phyloP scores from a whole-genome alignment of 768 basidiomycete species.

The Kwoniella newhampshirensis region DNA sequence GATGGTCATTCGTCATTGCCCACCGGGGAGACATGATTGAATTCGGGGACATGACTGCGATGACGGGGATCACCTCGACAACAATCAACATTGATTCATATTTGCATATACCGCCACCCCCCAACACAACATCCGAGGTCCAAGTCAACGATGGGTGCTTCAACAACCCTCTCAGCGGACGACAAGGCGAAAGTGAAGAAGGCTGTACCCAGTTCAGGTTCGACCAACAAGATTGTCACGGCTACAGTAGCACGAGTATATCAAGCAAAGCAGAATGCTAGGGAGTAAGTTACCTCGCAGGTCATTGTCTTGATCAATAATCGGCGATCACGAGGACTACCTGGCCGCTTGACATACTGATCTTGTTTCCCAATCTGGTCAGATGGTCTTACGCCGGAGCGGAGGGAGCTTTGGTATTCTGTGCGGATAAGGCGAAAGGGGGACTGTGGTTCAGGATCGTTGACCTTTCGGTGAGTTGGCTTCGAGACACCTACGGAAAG shows the following conservation, averaged over 20 bases:
- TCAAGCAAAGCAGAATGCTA: constrained; percentile 60
- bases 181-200: constrained; percentile 76
- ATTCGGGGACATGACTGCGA: too few relatives aligned
- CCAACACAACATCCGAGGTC: too few relatives aligned
- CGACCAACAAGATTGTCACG: constrained; percentile 68
- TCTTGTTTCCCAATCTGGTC: constrained; percentile 20
- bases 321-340: background rate
- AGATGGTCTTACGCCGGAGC: constrained; percentile 86
- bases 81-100: too few relatives aligned
- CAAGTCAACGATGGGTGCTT: constrained; percentile 8
- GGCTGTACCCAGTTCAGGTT: constrained; percentile 57
- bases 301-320: background rate
- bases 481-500: background rate
- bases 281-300: constrained; percentile 22
- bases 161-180: constrained; percentile 52
- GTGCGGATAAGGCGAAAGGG: constrained; percentile 62
- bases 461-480: constrained; percentile 60
- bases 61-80: too few relatives aligned
- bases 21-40: too few relatives aligned
- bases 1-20: too few relatives aligned
- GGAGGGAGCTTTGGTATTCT: constrained; percentile 78
- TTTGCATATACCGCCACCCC: too few relatives aligned
- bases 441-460: constrained; percentile 72
- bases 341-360: background rate
- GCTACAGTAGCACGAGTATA: constrained; percentile 88